These are phyloP conservation scores for Echites panduratus DNA, from an alignment of 257 asterid genomes.

Conservation along the genomic window DNA sequence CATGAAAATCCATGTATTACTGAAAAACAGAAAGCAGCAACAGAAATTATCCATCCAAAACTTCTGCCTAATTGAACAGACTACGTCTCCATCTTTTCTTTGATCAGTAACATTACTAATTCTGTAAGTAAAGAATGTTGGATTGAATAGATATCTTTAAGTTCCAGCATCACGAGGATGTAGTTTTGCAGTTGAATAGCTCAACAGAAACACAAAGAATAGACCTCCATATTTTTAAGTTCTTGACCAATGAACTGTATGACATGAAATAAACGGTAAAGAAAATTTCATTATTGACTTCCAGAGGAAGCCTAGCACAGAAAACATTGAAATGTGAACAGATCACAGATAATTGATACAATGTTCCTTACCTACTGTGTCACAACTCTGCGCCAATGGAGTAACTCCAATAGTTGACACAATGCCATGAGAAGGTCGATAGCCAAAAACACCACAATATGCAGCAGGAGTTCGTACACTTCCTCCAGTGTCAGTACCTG, in stretches of 20 bases:
- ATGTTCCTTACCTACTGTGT: conserved; percentile 65
- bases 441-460: conserved; percentile 76
- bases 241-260: neutral
- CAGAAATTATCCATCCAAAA: no score
- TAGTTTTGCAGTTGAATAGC: neutral
- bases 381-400: conserved; percentile 93
- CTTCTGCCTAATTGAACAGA: neutral
- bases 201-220: neutral
- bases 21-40: no score
- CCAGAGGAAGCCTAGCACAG: neutral
- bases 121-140: neutral
- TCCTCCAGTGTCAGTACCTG: conserved; percentile 96
- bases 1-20: no score
- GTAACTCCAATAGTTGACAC: conserved; percentile 55
- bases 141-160: neutral
- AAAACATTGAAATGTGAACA: neutral
- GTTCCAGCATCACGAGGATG: neutral
- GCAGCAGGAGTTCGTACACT: conserved; percentile 91
- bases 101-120: neutral
- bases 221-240: neutral
- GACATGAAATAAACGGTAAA: no score
- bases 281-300: neutral
- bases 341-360: neutral
- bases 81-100: neutral
- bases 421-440: conserved; percentile 84